Evolutionary conservation across 495 filamentous ascomycete species (phyloP).

Genomic region (Talaromyces nanjingensis): DNA sequence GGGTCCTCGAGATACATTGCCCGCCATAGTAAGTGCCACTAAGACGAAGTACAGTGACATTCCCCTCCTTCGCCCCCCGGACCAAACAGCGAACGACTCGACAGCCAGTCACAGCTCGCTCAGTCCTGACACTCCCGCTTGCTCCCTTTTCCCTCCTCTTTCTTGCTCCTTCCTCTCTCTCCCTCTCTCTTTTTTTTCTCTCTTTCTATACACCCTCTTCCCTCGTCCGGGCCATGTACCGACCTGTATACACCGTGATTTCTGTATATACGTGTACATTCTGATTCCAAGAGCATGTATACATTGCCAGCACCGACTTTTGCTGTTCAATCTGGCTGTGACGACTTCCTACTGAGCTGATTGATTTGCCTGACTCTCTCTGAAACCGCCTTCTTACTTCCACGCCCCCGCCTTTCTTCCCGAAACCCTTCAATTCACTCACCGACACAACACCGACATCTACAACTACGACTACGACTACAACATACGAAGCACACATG

Average conservation of each 20-base stretch:
- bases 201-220: not conserved
- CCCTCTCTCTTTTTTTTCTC: conserved; percentile 2
- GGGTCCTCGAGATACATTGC: not conserved
- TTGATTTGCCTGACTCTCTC: not conserved
- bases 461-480: not conserved
- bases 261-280: not conserved
- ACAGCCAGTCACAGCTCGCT: conserved; percentile 3
- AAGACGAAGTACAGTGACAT: not conserved
- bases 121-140: not conserved
- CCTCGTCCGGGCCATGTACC: not conserved
- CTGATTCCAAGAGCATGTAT: conserved; percentile 2
- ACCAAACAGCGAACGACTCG: too few relatives aligned
- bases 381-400: not conserved
- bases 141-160: not conserved
- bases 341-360: not conserved
- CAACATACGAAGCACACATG: conserved; percentile 27
- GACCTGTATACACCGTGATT: not conserved
- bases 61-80: not conserved
- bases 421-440: not conserved
- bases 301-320: not conserved
- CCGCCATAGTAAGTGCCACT: not conserved
- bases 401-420: conserved; percentile 4
- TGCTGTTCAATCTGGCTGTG: not conserved
- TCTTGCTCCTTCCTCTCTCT: not conserved
- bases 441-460: not conserved